Evolutionary conservation across 257 asterid species (phyloP), one percentile per base, ranked within the genome.

Genomic region (Anisodus acutangulus): DNA sequence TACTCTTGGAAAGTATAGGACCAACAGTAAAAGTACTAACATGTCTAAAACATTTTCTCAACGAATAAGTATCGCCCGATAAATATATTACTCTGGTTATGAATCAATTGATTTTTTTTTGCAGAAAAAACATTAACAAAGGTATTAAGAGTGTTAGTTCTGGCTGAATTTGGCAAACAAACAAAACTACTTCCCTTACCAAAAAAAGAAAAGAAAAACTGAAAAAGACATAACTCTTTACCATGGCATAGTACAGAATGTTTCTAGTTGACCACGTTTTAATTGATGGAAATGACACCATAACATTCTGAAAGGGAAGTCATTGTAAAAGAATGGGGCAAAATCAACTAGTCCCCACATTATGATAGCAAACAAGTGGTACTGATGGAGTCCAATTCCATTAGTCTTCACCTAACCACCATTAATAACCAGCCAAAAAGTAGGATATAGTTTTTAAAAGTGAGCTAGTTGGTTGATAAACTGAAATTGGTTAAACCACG

Each of bases 241-340:
- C 3, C 55, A 70, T 43, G 57, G 37, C 16, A 26, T 13, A 16
- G 13, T 1, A 68, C 53, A 76, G 43, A 74, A 49, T 12, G 47
- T 76, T 22, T 76, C 47, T 26, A 76, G 62, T 26, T 76, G 60
- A 51, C 64, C 13, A 51, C 43, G 13, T 26, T 47, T 67, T 49
- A 5, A 6, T 66, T 66, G 22, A 76, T 76, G 63, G 64, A 26
- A 51, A 76, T 51, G 63, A 51, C 63, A 26, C 26, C 10, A 76
- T 3, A 26, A 26, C 47, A 76, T 76, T 76, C 64, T 59, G 62
- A 15, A 55, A 58, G 31, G 2, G 64, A 51, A 76, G 45, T 35
- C 19, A 49, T 15, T 6, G 81, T 12, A 22, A 76, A 76, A 76
- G 81, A 76, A 51, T 10, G 63, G 63, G 15, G 81, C 81, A 76